phyloP scores from a whole-genome alignment of 2,329 filamentous ascomycete genomes.

The Teratosphaeria zuluensis region DNA sequence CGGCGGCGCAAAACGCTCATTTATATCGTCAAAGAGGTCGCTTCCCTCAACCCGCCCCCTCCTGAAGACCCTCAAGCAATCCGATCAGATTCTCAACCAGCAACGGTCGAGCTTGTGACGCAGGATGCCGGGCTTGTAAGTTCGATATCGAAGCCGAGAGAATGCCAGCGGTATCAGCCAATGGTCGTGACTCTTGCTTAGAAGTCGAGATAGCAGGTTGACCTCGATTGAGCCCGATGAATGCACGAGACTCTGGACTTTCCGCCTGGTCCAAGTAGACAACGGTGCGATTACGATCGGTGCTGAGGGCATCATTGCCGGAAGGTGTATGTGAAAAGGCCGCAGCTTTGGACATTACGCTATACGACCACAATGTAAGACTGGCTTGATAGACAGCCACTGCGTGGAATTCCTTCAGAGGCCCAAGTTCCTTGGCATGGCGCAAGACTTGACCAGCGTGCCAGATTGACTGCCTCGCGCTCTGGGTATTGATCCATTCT shows the following conservation, averaged over 20 bases:
- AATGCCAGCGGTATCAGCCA: neutral
- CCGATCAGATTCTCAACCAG: neutral
- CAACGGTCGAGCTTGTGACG: neutral
- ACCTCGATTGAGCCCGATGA: neutral
- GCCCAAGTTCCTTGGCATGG: constrained; percentile 15
- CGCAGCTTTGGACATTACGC: neutral
- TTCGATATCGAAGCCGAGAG: neutral
- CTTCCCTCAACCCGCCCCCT: neutral
- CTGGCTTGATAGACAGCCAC: constrained; percentile 35
- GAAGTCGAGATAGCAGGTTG: neutral
- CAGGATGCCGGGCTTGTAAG: neutral
- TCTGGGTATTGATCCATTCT: constrained; percentile 44
- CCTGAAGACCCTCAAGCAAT: neutral
- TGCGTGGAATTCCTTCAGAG: constrained; percentile 51
- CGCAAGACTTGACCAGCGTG: constrained; percentile 57
- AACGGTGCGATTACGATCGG: neutral
- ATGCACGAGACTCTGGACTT: neutral
- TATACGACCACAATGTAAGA: neutral
- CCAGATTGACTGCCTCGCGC: constrained; percentile 51
- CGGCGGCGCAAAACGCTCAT: too few relatives aligned
- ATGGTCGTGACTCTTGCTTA: neutral
- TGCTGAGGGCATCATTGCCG: neutral
- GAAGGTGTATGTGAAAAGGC: neutral
- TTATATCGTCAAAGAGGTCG: too few relatives aligned
- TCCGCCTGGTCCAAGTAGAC: neutral